phyloP scores from a whole-genome alignment of 805 yeast species.

The Deakozyma indianensis region DNA sequence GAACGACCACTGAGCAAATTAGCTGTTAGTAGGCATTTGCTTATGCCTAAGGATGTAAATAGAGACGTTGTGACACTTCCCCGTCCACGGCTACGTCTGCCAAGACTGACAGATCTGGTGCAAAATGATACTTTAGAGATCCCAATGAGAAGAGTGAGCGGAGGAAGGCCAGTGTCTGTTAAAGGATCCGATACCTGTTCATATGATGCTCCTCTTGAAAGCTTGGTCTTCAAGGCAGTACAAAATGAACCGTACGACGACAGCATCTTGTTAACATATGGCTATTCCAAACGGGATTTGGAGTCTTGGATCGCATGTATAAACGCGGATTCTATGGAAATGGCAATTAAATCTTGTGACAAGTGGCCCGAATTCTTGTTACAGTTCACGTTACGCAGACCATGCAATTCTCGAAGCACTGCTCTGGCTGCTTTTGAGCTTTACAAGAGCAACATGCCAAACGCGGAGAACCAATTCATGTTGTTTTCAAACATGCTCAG shows the following conservation, averaged over 20 bases:
- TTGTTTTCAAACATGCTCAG: not conserved
- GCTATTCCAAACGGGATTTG: conserved; percentile 5
- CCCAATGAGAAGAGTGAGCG: not conserved
- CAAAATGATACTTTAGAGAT: conserved; percentile 3
- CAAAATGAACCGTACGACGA: no score
- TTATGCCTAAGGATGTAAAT: conserved; percentile 7
- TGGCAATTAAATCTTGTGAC: not conserved
- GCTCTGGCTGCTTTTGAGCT: not conserved
- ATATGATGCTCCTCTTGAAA: no score
- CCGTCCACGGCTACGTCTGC: conserved; percentile 1
- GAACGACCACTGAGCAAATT: conserved; percentile 3
- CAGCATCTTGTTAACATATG: conserved; percentile 6
- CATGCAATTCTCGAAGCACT: not conserved
- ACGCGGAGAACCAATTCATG: not conserved
- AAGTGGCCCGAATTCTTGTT: not conserved
- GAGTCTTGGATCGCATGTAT: conserved; percentile 7
- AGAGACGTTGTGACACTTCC: conserved; percentile 2
- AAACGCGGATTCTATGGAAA: not conserved
- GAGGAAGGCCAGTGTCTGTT: not conserved
- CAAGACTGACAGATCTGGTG: not conserved
- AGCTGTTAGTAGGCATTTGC: conserved; percentile 1
- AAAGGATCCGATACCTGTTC: no score
- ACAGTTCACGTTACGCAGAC: not conserved
- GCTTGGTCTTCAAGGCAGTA: no score
- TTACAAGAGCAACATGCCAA: not conserved